A percentile compares a stretch with the other conserved stretches of the same genome.
Conservation (phyloP, 495 filamentous ascomycete species). For the Penicillium cinerascens region DNA sequence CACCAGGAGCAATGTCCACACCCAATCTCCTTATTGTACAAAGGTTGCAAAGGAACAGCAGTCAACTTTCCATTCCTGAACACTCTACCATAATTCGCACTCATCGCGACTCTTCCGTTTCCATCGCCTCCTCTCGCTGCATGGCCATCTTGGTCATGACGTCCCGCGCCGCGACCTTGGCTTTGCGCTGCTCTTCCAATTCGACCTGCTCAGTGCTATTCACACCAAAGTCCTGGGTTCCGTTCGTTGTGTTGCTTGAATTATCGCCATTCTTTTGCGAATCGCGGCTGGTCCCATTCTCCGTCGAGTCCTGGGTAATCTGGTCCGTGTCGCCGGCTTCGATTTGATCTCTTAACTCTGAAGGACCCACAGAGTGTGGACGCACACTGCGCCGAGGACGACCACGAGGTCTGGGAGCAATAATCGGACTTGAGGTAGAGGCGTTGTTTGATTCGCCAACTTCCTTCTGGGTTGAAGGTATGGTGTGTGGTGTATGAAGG, state of each 20-base stretch:
- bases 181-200: conserved; percentile 32
- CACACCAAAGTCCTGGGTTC: too few species aligned
- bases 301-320: not conserved
- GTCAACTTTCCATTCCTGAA: not conserved
- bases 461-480: not conserved
- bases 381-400: conserved; percentile 15
- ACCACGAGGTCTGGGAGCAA: conserved; percentile 1
- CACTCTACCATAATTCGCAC: not conserved
- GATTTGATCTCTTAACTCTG: not conserved
- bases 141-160: conserved; percentile 37
- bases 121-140: conserved; percentile 47
- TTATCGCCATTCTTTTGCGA: not conserved
- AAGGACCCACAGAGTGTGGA: conserved; percentile 7
- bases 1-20: not conserved
- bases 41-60: not conserved
- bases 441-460: not conserved
- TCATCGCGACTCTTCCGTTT: conserved; percentile 28
- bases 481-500: conserved; percentile 11
- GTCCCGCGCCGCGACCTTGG: conserved; percentile 37
- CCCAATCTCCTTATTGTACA: not conserved
- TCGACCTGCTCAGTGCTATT: not conserved
- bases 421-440: not conserved
- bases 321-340: not conserved
- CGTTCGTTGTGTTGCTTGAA: not conserved
- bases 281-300: not conserved